Conservation (phyloP, 2,329 filamentous ascomycete genomes). For the Colletotrichum somersetense region DNA sequence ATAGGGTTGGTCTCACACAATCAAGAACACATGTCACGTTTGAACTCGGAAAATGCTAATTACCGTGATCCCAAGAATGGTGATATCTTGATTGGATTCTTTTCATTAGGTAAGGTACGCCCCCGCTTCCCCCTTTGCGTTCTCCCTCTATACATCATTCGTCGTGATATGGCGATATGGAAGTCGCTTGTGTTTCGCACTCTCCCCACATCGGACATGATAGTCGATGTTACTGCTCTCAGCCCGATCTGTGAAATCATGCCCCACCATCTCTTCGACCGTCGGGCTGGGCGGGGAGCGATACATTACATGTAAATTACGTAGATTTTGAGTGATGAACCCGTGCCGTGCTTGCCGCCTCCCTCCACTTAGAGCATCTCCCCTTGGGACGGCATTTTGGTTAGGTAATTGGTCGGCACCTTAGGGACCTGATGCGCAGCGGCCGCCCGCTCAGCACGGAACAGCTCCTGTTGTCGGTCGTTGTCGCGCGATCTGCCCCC, state of each 20-base stretch:
- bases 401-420: conserved; percentile 52
- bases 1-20: conserved; percentile 48
- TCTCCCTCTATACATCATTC: conserved; percentile 23
- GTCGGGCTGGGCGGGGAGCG: not conserved
- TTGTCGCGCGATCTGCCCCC: conserved; percentile 62
- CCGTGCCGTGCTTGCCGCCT: not conserved
- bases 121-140: conserved; percentile 13
- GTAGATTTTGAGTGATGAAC: not conserved
- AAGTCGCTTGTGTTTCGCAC: conserved; percentile 32
- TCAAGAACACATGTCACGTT: conserved; percentile 20
- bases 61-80: conserved; percentile 29
- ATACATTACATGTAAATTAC: conserved; percentile 3
- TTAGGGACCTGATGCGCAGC: conserved; percentile 58
- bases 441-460: conserved; percentile 50
- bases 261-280: not conserved
- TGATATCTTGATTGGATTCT: conserved; percentile 21
- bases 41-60: conserved; percentile 40
- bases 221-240: not conserved
- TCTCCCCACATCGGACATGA: not conserved
- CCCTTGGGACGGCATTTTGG: conserved; percentile 51
- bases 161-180: conserved; percentile 35
- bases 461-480: conserved; percentile 52
- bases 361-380: conserved; percentile 49
- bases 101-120: conserved; percentile 37
- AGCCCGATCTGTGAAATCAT: not conserved